Conservation (phyloP, 495 filamentous ascomycete genomes). For the Paragyromitra xinjiangensis region DNA sequence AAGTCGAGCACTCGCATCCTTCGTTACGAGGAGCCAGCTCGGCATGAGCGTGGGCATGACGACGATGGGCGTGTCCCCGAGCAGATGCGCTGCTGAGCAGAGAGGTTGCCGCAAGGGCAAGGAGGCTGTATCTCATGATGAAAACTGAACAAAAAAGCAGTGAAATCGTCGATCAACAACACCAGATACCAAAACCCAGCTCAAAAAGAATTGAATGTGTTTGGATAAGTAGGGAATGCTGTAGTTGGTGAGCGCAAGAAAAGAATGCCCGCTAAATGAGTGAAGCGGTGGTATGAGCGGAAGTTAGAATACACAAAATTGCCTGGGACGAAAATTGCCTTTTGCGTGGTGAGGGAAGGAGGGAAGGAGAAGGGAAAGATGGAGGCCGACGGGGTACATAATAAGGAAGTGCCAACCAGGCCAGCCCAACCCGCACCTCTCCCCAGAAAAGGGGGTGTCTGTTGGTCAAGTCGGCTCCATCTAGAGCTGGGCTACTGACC, state of each 20-base stretch:
- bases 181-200: constrained; percentile 34
- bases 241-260: constrained; percentile 59
- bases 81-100: constrained; percentile 70
- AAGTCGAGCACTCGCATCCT: constrained; percentile 76
- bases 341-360: constrained; percentile 46
- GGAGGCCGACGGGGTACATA: constrained; percentile 45
- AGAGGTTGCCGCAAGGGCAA: constrained; percentile 72
- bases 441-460: constrained; percentile 51
- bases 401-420: constrained; percentile 47
- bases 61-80: constrained; percentile 67
- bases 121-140: constrained; percentile 62
- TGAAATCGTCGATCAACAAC: constrained; percentile 49
- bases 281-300: constrained; percentile 81
- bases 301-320: constrained; percentile 46
- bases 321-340: constrained; percentile 45
- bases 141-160: constrained; percentile 29
- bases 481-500: constrained; percentile 29
- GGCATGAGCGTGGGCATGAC: constrained; percentile 69
- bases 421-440: constrained; percentile 35
- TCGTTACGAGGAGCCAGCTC: constrained; percentile 59
- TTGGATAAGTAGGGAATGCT: constrained; percentile 41
- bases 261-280: constrained; percentile 96
- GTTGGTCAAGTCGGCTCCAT: constrained; percentile 29
- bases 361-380: constrained; percentile 8
- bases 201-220: constrained; percentile 34